Evolutionary conservation across 2,329 filamentous ascomycete species (phyloP).

Genomic region (Pseudocercospora cruenta): DNA sequence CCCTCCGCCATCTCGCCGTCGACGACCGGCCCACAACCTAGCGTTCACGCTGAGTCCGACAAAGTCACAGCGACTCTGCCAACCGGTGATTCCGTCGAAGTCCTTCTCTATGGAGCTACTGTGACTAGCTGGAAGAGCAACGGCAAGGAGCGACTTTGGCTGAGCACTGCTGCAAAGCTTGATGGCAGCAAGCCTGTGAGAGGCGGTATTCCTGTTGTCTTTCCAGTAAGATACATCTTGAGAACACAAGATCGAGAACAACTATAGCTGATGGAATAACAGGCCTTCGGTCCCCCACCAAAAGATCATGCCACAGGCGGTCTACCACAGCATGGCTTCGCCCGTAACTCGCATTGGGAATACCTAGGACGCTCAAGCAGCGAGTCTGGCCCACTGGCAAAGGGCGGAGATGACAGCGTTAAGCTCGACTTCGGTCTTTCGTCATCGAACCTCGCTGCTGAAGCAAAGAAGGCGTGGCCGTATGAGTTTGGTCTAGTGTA

Average conservation of each 20-base stretch:
- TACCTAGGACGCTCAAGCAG: conserved; percentile 86
- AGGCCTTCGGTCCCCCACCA: conserved; percentile 81
- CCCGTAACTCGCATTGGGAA: conserved; percentile 87
- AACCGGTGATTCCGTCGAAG: conserved; percentile 81
- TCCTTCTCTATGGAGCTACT: conserved; percentile 90
- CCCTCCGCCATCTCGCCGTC: conserved; percentile 70
- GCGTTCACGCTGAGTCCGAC: conserved; percentile 72
- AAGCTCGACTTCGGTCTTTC: conserved; percentile 96
- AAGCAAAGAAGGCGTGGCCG: conserved; percentile 75
- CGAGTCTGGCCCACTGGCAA: conserved; percentile 54
- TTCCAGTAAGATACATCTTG: conserved; percentile 65
- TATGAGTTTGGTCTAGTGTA: conserved; percentile 90
- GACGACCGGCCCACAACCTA: conserved; percentile 68
- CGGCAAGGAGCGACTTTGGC: conserved; percentile 48
- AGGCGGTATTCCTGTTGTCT: conserved; percentile 89
- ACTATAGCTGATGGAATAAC: not conserved
- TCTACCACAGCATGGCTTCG: conserved; percentile 93
- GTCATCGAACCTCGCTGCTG: conserved; percentile 68
- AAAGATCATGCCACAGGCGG: conserved; percentile 74
- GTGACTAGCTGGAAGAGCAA: conserved; percentile 91
- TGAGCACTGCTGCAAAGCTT: conserved; percentile 61
- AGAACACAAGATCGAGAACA: not conserved
- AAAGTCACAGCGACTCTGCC: conserved; percentile 79
- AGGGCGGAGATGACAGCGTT: conserved; percentile 65
- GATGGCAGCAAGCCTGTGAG: conserved; percentile 89